These are phyloP conservation scores for Dichotomopilus funicola DNA, from an alignment of 2,329 filamentous ascomycete species.

Conservation along the genomic window DNA sequence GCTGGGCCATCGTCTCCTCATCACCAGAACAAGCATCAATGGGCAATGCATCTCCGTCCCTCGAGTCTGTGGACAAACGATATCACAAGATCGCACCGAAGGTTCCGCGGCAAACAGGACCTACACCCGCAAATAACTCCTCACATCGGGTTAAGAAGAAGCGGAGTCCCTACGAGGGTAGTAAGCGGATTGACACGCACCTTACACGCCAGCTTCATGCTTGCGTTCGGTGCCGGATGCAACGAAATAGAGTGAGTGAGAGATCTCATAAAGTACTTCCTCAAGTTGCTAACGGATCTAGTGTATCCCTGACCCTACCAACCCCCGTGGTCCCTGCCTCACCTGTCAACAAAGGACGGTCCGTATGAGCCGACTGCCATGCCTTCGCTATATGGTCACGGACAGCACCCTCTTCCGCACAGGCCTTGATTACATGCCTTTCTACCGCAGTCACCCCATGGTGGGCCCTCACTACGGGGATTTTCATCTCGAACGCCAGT, in stretches of 20 bases:
- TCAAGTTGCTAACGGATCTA: not conserved
- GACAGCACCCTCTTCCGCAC: slow-evolving; percentile 25
- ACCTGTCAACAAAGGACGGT: slow-evolving; percentile 22
- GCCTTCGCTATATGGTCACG: slow-evolving; percentile 26
- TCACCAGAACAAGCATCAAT: slow-evolving; percentile 12
- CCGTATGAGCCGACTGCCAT: slow-evolving; percentile 23
- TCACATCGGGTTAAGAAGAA: slow-evolving; percentile 19
- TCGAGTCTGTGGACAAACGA: slow-evolving; percentile 11
- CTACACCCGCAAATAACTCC: slow-evolving; percentile 11
- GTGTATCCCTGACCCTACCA: slow-evolving; percentile 24
- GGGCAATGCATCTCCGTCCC: slow-evolving; percentile 11
- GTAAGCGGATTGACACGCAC: slow-evolving; percentile 21
- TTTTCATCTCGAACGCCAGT: slow-evolving; percentile 22
- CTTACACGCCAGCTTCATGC: slow-evolving; percentile 22
- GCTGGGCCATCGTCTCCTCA: slow-evolving; percentile 19
- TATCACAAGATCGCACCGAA: slow-evolving; percentile 19
- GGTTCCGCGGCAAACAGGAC: slow-evolving; percentile 5
- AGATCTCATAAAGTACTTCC: not conserved
- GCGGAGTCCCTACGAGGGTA: slow-evolving; percentile 19
- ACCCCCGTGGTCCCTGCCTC: slow-evolving; percentile 23
- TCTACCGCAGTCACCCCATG: slow-evolving; percentile 24
- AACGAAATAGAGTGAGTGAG: slow-evolving; percentile 24
- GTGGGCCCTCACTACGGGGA: slow-evolving; percentile 23
- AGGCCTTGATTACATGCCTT: slow-evolving; percentile 22
- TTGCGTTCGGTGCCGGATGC: slow-evolving; percentile 24